These are phyloP conservation scores for Cladosporium sp. DNA, from an alignment of 2,329 filamentous ascomycete species.

Conservation along the genomic window DNA sequence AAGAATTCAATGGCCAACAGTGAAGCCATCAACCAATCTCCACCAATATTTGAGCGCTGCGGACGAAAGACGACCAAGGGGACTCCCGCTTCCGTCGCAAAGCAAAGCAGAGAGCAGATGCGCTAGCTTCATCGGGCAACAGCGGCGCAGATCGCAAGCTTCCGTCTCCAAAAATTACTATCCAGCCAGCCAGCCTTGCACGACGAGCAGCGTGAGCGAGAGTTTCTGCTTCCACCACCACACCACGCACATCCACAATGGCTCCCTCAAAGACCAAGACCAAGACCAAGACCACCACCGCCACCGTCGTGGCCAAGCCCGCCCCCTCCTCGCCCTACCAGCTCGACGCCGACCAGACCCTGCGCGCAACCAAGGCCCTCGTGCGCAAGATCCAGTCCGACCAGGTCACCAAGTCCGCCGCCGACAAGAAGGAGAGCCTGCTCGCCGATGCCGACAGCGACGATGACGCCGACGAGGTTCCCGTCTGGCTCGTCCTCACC, in stretches of 20 bases:
- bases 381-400: slow-evolving; percentile 46
- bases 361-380: slow-evolving; percentile 57
- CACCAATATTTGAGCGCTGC: too few relatives aligned
- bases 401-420: slow-evolving; percentile 44
- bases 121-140: not conserved
- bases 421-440: slow-evolving; percentile 49
- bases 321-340: slow-evolving; percentile 32
- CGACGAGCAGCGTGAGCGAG: not conserved
- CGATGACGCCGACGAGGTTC: slow-evolving; percentile 43
- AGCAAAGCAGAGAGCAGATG: too few relatives aligned
- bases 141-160: not conserved
- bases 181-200: not conserved
- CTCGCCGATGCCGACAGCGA: slow-evolving; percentile 48
- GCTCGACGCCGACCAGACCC: slow-evolving; percentile 47
- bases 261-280: slow-evolving; percentile 16
- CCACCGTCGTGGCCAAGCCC: slow-evolving; percentile 35
- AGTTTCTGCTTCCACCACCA: not conserved
- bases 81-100: too few relatives aligned
- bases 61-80: too few relatives aligned
- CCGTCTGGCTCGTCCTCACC: slow-evolving; percentile 60
- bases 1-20: too few relatives aligned
- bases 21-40: too few relatives aligned
- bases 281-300: slow-evolving; percentile 7
- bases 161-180: slow-evolving; percentile 2
- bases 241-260: slow-evolving; percentile 22